phyloP scores from a whole-genome alignment of 2,329 filamentous ascomycete species.

The Epicoccum nigrum region DNA sequence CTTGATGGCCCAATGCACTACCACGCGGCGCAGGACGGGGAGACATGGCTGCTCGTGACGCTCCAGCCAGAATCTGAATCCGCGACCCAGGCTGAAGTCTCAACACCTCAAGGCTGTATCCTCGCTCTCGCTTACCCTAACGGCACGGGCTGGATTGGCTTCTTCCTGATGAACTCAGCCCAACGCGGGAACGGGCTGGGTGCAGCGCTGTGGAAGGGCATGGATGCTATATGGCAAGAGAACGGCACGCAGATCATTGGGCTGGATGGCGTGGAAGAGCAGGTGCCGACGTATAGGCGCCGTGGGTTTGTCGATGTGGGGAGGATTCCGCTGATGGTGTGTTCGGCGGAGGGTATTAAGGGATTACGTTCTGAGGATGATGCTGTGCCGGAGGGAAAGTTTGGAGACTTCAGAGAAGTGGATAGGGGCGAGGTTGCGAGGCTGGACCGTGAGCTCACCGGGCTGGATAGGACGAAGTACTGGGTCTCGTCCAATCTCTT shows the following conservation, averaged over 20 bases:
- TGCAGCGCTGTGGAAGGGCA: slow-evolving; percentile 36
- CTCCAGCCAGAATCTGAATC: too few relatives aligned
- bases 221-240: slow-evolving; percentile 33
- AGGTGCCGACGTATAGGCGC: slow-evolving; percentile 45
- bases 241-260: slow-evolving; percentile 34
- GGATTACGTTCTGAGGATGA: neutral
- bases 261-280: slow-evolving; percentile 47
- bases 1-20: slow-evolving; percentile 44
- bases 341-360: slow-evolving; percentile 3
- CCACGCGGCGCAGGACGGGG: slow-evolving; percentile 27
- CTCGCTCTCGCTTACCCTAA: slow-evolving; percentile 44
- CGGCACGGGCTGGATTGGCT: slow-evolving; percentile 47
- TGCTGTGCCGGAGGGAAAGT: slow-evolving; percentile 9
- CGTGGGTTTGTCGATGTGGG: slow-evolving; percentile 42
- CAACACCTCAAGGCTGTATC: slow-evolving; percentile 29
- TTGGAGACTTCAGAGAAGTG: neutral
- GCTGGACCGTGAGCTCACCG: slow-evolving; percentile 40
- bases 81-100: too few relatives aligned
- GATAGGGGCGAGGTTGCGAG: slow-evolving; percentile 18
- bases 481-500: slow-evolving; percentile 41
- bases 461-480: slow-evolving; percentile 37
- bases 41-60: slow-evolving; percentile 42
- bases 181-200: slow-evolving; percentile 44
- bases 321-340: slow-evolving; percentile 36
- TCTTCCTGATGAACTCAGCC: slow-evolving; percentile 43